A percentile compares a stretch with the other conserved stretches of the same genome.
These are phyloP conservation scores for Venturia carpophila DNA, from an alignment of 2,329 filamentous ascomycete genomes.

Conservation along the genomic window DNA sequence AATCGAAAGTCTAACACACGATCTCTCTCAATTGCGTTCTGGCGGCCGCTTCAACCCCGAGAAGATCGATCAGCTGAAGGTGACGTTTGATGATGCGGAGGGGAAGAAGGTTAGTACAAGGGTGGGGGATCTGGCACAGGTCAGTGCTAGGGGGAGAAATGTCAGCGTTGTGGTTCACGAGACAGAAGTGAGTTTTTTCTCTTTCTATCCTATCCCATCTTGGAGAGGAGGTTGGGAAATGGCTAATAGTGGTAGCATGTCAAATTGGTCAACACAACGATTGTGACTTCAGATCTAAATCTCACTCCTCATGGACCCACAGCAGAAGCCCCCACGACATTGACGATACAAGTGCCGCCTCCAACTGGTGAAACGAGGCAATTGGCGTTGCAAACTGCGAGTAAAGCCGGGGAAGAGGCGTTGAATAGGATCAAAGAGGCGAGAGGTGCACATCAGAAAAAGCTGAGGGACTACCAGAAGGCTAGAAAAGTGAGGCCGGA, in stretches of 20 bases:
- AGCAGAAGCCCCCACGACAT: conserved; percentile 41
- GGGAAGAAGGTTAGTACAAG: conserved; percentile 42
- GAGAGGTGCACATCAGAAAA: conserved; percentile 42
- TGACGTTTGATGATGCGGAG: conserved; percentile 44
- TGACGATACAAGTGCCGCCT: conserved; percentile 49
- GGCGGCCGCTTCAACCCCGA: conserved; percentile 57
- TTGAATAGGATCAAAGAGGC: conserved; percentile 36
- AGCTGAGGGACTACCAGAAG: conserved; percentile 37
- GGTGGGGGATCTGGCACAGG: conserved; percentile 57
- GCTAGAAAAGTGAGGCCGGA: conserved; percentile 39
- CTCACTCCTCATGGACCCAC: conserved; percentile 45
- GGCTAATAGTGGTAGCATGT: conserved; percentile 37
- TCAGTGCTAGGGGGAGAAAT: conserved; percentile 55
- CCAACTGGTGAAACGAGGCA: conserved; percentile 50
- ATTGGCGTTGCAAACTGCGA: conserved; percentile 32
- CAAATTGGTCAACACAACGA: conserved; percentile 47
- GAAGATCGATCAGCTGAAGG: conserved; percentile 51
- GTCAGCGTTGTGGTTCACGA: conserved; percentile 58
- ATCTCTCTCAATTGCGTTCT: conserved; percentile 53
- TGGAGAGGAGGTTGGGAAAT: no score
- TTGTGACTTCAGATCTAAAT: conserved; percentile 44
- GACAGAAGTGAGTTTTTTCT: conserved; percentile 45
- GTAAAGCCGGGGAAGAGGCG: conserved; percentile 37
- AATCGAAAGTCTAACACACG: conserved; percentile 50
- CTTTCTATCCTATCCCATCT: background rate